Percentiles rank a stretch among this genome's conserved stretches.
Conservation (phyloP, 2,329 filamentous ascomycete genomes). For the Penicillium sumatraense region DNA sequence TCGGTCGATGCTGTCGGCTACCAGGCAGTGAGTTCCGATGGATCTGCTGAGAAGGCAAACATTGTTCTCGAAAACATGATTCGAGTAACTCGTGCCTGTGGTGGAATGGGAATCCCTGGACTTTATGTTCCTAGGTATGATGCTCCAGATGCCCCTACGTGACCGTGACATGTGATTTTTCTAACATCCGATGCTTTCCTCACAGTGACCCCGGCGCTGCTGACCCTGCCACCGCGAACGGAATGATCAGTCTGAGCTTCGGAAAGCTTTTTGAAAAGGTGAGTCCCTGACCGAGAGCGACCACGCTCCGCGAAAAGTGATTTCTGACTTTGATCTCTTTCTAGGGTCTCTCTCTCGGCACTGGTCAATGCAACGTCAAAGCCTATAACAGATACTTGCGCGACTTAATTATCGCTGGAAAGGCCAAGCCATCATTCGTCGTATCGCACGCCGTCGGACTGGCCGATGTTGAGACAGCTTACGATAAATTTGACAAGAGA, state of each 20-base stretch:
- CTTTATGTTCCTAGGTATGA: slow-evolving; percentile 52
- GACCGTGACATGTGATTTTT: no score
- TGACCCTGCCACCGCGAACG: slow-evolving; percentile 64
- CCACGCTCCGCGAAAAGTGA: not conserved
- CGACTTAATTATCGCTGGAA: slow-evolving; percentile 67
- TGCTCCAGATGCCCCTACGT: not conserved
- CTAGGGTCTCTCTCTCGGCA: slow-evolving; percentile 63
- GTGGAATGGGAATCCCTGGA: slow-evolving; percentile 65
- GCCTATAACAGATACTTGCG: slow-evolving; percentile 69
- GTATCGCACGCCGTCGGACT: slow-evolving; percentile 68
- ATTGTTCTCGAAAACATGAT: slow-evolving; percentile 69
- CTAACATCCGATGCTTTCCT: not conserved
- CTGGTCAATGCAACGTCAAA: slow-evolving; percentile 71
- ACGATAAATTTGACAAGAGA: slow-evolving; percentile 69
- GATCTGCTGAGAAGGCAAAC: slow-evolving; percentile 64
- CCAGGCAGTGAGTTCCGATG: slow-evolving; percentile 62
- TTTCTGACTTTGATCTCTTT: slow-evolving; percentile 1
- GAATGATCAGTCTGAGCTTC: slow-evolving; percentile 67
- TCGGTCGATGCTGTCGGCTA: slow-evolving; percentile 70
- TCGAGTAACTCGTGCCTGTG: slow-evolving; percentile 63
- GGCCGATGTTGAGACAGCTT: slow-evolving; percentile 64
- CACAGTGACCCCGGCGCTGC: slow-evolving; percentile 63
- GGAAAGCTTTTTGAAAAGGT: slow-evolving; percentile 72
- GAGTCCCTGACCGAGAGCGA: slow-evolving; percentile 3
- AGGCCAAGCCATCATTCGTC: slow-evolving; percentile 69